Evolutionary conservation across 345 rosid genomes (phyloP).

Genomic region (Eutrema japonicum): DNA sequence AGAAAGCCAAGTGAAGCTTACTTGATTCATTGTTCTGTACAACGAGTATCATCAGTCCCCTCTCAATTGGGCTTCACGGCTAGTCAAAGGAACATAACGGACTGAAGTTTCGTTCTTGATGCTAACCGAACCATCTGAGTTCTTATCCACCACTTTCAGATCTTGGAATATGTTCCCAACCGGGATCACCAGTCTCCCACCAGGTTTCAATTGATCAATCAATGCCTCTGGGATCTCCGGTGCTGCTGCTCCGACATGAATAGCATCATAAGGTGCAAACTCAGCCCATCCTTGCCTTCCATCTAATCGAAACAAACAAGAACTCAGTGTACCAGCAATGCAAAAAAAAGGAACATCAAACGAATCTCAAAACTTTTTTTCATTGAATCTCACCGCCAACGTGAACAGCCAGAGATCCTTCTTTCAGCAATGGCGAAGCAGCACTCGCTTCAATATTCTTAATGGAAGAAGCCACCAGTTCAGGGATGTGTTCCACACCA

Average conservation of each 20-base stretch:
- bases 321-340: not conserved
- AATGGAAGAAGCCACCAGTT: conserved; percentile 67
- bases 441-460: conserved; percentile 72
- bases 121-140: conserved; percentile 70
- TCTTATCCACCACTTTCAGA: conserved; percentile 80
- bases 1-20: conserved; percentile 6
- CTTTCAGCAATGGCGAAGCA: conserved; percentile 69
- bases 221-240: conserved; percentile 81
- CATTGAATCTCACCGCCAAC: conserved; percentile 64
- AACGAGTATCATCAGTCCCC: conserved; percentile 43
- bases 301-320: conserved; percentile 50
- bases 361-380: not conserved
- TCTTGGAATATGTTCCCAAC: conserved; percentile 88
- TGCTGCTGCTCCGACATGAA: conserved; percentile 99
- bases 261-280: conserved; percentile 90
- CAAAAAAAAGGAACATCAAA: not conserved
- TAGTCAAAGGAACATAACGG: conserved; percentile 91
- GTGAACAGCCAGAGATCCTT: conserved; percentile 76
- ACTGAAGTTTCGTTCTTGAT: conserved; percentile 72
- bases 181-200: conserved; percentile 96
- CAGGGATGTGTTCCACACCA: conserved; percentile 94
- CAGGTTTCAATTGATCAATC: conserved; percentile 86
- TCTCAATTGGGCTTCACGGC: conserved; percentile 76
- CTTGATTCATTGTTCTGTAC: not conserved
- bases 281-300: conserved; percentile 97